These are phyloP conservation scores for Umbelopsis sp. DNA, from an alignment of 371 early-diverging fungal species.

Conservation along the genomic window DNA sequence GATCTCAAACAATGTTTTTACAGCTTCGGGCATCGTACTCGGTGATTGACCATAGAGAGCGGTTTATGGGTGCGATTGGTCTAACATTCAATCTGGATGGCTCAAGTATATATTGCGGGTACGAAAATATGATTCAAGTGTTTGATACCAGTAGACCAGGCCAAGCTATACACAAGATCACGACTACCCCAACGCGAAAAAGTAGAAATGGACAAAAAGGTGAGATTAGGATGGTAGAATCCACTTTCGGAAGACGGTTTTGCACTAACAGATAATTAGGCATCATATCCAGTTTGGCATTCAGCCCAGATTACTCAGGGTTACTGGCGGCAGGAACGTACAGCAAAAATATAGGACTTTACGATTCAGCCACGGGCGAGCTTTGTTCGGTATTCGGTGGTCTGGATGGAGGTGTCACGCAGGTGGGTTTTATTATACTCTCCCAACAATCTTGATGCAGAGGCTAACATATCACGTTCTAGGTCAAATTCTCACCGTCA, in stretches of 20 bases:
- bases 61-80: constrained; percentile 65
- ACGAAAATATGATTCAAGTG: constrained; percentile 71
- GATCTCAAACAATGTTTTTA: not conserved
- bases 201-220: constrained; percentile 73
- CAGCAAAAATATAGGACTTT: constrained; percentile 65
- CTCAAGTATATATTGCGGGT: constrained; percentile 71
- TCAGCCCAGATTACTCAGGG: constrained; percentile 66
- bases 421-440: constrained; percentile 22
- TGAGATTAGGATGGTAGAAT: not conserved
- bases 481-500: constrained; percentile 66
- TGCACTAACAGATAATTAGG: constrained; percentile 18
- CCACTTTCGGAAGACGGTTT: no score
- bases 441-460: not conserved
- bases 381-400: constrained; percentile 55
- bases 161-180: constrained; percentile 37
- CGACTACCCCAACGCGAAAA: constrained; percentile 63
- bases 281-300: constrained; percentile 67
- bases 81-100: constrained; percentile 69
- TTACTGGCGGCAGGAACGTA: constrained; percentile 75
- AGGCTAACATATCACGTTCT: not conserved
- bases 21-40: constrained; percentile 64
- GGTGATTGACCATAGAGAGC: constrained; percentile 67
- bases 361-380: constrained; percentile 59
- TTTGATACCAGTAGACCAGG: constrained; percentile 68
- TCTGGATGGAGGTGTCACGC: constrained; percentile 44